Base-by-base conservation (phyloP, 2,329 filamentous ascomycete genomes). In the Colletotrichum chlorophyti region DNA sequence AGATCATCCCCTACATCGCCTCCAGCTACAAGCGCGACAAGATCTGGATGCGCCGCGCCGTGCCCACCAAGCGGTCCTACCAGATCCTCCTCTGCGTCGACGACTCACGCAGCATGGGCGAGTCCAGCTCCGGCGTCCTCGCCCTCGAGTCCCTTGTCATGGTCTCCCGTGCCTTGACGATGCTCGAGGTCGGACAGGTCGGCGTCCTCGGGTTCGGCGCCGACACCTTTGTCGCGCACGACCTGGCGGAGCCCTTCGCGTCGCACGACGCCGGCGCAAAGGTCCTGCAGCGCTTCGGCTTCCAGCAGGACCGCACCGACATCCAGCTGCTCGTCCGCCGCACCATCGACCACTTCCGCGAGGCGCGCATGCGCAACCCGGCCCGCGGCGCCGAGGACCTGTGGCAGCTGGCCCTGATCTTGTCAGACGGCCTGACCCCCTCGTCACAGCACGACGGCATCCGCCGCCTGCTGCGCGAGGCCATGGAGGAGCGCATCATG, bases 1-100 rank as follows among this genome's bases (percentile, higher is more conserved):
- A 94, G 66, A 99, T 99, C 76, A 99, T 99, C 68, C 95, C 96
- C 0, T 99, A 99, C 77, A 98, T 99, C 66, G 95, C 96, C 1
- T 98, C 93, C 0, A 89, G 91, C 70, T 99, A 97, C 83, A 98
- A 97, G 81, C 91, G 95, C 60, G 95, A 99, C 84, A 99, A 99
- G 82, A 99, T 99, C 76, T 99, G 95, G 95, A 96, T 99, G 89
- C 90, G 96, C 12, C 88, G 96, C 53, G 89, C 87, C 29, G 87
- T 97, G 46, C 96, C 96, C 1, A 94, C 89, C 32, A 98, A 98
- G 76, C 90, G 96, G 35, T 90, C 89, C 55, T 99, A 99, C 76
- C 96, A 99, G 75, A 96, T 99, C 73, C 87, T 99, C 79, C 89
- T 99, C 46, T 96, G 95, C 34, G 92, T 99, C 32, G 95, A 99